Evolutionary conservation across 106 monocot species (phyloP).

Genomic region (Dendrobium officinale): DNA sequence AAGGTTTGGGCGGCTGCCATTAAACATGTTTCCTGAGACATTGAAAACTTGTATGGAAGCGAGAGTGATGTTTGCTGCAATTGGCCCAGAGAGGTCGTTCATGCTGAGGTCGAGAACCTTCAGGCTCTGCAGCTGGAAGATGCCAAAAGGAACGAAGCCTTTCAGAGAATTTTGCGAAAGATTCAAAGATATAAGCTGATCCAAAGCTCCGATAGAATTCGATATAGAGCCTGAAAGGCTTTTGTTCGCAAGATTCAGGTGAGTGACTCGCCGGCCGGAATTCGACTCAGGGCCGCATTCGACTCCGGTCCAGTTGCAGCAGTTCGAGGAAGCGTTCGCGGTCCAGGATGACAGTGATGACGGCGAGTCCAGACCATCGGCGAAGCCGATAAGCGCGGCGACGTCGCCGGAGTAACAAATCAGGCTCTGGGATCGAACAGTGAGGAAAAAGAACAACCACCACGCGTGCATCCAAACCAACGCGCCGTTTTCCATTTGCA

Average conservation of each 20-base stretch:
- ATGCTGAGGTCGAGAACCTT: conserved; percentile 54
- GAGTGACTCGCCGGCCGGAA: conserved; percentile 25
- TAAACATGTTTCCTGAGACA: conserved; percentile 55
- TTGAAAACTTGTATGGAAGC: conserved; percentile 53
- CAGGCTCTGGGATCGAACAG: conserved; percentile 14
- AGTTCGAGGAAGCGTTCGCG: conserved; percentile 14
- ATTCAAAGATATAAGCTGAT: conserved; percentile 35
- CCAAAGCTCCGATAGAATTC: conserved; percentile 39
- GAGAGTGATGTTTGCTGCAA: conserved; percentile 27
- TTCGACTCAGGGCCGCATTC: conserved; percentile 9
- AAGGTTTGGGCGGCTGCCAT: conserved; percentile 54
- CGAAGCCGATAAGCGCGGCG: conserved; percentile 16
- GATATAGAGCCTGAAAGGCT: conserved; percentile 43
- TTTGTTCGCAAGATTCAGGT: conserved; percentile 42
- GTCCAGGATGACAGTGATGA: conserved; percentile 11
- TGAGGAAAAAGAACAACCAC: conserved; percentile 7
- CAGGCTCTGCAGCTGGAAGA: conserved; percentile 39
- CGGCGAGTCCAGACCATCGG: conserved; percentile 11
- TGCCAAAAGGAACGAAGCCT: conserved; percentile 31
- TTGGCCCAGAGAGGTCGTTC: conserved; percentile 44
- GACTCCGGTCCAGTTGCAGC: conserved; percentile 50
- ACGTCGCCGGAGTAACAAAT: conserved; percentile 26
- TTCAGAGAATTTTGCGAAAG: conserved; percentile 50
- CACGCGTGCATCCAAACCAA: conserved; percentile 2
- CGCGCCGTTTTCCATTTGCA: conserved; percentile 7